These are phyloP conservation scores for Colletotrichum simmondsii DNA, from an alignment of 2,329 filamentous ascomycete genomes.

Conservation along the genomic window DNA sequence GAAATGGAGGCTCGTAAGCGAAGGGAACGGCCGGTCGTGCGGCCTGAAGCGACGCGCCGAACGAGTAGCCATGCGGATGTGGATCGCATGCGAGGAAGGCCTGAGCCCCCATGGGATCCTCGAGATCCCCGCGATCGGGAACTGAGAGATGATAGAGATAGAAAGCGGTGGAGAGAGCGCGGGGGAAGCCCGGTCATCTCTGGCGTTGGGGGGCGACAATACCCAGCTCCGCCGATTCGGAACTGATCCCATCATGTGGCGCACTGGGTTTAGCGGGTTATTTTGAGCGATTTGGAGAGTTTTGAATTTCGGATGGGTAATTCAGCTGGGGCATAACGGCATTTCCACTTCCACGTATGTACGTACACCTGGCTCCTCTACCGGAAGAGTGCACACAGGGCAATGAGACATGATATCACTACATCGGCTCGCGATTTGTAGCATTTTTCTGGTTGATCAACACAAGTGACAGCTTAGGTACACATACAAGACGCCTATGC, in stretches of 20 bases:
- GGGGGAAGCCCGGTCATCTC: constrained; percentile 29
- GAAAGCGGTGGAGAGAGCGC: constrained; percentile 34
- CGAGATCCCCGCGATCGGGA: constrained; percentile 34
- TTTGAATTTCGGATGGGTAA: not conserved
- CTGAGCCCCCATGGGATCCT: constrained; percentile 27
- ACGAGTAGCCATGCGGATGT: constrained; percentile 63
- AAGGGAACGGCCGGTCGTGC: constrained; percentile 47
- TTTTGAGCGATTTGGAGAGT: constrained; percentile 4
- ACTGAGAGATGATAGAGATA: constrained; percentile 33
- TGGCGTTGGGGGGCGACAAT: constrained; percentile 34
- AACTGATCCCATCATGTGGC: constrained; percentile 11
- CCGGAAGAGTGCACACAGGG: constrained; percentile 2
- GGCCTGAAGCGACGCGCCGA: constrained; percentile 54
- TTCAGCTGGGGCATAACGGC: not conserved
- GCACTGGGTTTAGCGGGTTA: constrained; percentile 1
- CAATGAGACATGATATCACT: constrained; percentile 3
- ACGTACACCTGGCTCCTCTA: constrained; percentile 6
- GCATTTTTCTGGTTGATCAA: not conserved
- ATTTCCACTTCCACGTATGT: constrained; percentile 11
- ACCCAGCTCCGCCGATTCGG: constrained; percentile 33
- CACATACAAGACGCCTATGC: not conserved
- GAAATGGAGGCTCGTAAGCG: constrained; percentile 44
- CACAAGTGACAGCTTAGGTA: not conserved
- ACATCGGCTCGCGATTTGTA: not conserved
- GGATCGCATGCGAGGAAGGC: constrained; percentile 45